Conservation (phyloP, 2,329 filamentous ascomycete species). For the Aspergillus phoenicis region DNA sequence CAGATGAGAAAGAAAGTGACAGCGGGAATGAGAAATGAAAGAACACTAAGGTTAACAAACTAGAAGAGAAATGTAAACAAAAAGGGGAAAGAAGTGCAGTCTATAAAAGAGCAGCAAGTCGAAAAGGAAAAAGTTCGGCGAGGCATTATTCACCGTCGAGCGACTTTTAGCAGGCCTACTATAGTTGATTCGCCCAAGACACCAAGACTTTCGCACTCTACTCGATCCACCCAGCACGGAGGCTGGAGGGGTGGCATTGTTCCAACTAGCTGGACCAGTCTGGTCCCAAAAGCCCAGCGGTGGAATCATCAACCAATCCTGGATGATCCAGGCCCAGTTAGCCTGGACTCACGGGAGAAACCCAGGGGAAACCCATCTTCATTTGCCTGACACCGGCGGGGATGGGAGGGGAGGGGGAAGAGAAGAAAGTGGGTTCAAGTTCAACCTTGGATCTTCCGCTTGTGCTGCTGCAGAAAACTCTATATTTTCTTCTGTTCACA, state of each 20-base stretch:
- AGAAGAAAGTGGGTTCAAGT: constrained; percentile 6
- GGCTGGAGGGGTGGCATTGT: not conserved
- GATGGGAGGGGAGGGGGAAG: too few species aligned
- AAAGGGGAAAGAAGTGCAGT: constrained; percentile 1
- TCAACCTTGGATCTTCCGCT: constrained; percentile 5
- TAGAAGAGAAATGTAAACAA: not conserved
- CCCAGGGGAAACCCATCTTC: constrained; percentile 10
- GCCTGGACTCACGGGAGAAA: not conserved
- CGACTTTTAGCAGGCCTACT: not conserved
- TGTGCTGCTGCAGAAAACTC: not conserved
- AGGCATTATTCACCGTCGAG: not conserved
- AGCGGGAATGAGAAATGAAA: constrained; percentile 15
- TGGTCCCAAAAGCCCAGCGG: not conserved
- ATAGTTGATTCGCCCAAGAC: constrained; percentile 1
- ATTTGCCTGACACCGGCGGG: constrained; percentile 22
- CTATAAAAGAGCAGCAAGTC: constrained; percentile 1
- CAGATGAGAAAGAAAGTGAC: constrained; percentile 2
- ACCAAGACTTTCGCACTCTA: not conserved
- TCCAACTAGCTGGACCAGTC: constrained; percentile 1
- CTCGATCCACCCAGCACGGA: not conserved
- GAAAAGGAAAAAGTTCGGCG: not conserved
- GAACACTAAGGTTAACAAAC: constrained; percentile 7
- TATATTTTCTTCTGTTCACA: not conserved
- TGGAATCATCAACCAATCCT: not conserved
- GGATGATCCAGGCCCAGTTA: not conserved